Conservation (phyloP, 1,139 yeast species). For the Pichia sp. region DNA sequence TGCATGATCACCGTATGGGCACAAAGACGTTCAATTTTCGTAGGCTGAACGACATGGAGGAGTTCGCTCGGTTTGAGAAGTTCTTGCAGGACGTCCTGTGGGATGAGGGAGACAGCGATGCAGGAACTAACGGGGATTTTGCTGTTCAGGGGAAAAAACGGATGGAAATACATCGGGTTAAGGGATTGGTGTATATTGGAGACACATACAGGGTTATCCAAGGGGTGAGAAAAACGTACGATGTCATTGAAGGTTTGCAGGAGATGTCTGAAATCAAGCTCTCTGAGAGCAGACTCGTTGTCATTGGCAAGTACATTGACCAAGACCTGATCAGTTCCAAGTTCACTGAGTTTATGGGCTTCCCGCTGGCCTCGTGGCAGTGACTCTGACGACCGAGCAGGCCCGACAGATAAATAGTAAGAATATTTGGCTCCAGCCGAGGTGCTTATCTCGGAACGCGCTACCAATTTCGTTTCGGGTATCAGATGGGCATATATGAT, state of each 20-base stretch:
- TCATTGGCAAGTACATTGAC: constrained; percentile 70
- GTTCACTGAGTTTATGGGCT: constrained; percentile 14
- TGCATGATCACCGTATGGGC: constrained; percentile 56
- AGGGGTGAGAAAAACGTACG: constrained; percentile 91
- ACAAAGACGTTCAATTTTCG: constrained; percentile 59
- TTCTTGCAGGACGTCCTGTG: constrained; percentile 67
- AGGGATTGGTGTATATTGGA: constrained; percentile 59
- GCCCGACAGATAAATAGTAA: background rate
- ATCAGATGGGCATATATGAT: no score
- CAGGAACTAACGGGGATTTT: no score
- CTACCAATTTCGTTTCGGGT: background rate
- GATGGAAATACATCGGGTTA: constrained; percentile 74
- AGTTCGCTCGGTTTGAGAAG: constrained; percentile 46
- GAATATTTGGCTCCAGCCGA: background rate
- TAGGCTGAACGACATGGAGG: constrained; percentile 33
- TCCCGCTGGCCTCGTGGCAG: background rate
- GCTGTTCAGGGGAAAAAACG: no score
- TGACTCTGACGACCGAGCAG: background rate
- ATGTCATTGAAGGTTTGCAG: constrained; percentile 53
- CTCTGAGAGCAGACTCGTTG: constrained; percentile 54
- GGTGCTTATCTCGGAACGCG: background rate
- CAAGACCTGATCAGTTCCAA: constrained; percentile 4
- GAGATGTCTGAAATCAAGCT: constrained; percentile 34
- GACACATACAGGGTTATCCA: constrained; percentile 65
- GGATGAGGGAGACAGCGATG: constrained; percentile 41